Conservation (phyloP, 352 stramenopile species). For the Peronospora tabacina region DNA sequence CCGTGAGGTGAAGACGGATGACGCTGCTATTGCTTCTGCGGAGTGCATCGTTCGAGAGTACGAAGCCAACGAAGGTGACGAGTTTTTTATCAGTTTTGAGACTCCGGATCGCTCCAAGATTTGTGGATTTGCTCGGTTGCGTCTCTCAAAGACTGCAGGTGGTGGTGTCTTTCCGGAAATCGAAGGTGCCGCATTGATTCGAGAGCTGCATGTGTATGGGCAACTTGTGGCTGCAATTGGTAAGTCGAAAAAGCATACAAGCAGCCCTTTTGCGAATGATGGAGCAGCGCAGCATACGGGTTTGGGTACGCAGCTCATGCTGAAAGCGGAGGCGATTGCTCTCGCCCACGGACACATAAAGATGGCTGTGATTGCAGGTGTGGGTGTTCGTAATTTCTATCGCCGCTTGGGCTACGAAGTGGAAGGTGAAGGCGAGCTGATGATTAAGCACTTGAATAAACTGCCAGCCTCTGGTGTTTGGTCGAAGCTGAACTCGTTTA, state of each 20-base stretch:
- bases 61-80: constrained; percentile 73
- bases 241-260: constrained; percentile 32
- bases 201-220: constrained; percentile 88
- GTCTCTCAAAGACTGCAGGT: constrained; percentile 60
- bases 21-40: constrained; percentile 60
- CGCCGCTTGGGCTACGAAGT: constrained; percentile 83
- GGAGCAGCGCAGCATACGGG: constrained; percentile 77
- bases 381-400: constrained; percentile 90
- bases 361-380: constrained; percentile 83
- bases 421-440: constrained; percentile 75
- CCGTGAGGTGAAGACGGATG: constrained; percentile 86
- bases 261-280: constrained; percentile 11
- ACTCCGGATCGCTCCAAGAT: constrained; percentile 85
- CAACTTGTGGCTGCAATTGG: constrained; percentile 62
- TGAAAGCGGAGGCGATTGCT: constrained; percentile 74
- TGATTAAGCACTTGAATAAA: constrained; percentile 74
- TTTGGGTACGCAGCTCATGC: constrained; percentile 84
- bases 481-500: constrained; percentile 14
- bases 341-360: constrained; percentile 62
- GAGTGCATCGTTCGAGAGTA: constrained; percentile 78
- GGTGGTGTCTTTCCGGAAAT: constrained; percentile 70
- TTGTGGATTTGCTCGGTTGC: constrained; percentile 86
- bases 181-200: constrained; percentile 73
- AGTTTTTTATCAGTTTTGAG: constrained; percentile 92
- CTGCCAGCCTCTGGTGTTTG: constrained; percentile 4